Evolutionary conservation across 495 filamentous ascomycete species (phyloP), one percentile per base, ranked within the genome.

Genomic region (Xylaria sp.): DNA sequence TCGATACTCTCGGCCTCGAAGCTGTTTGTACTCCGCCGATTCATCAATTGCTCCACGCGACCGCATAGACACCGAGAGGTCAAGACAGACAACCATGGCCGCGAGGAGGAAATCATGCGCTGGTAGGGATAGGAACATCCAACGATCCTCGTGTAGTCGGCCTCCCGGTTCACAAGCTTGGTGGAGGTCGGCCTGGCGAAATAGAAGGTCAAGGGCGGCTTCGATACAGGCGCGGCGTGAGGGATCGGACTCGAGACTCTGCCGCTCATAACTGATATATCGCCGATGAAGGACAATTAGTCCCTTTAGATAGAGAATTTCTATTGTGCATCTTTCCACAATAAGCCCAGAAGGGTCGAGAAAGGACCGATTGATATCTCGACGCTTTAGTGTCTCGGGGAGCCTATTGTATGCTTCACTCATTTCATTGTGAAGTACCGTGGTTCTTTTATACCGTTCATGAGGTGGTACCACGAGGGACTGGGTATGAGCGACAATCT

Each of bases 31-130:
- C 33, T 31, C 50, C 15, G 35, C 43, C 19, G 65, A 68, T 14
- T 62, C 59, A 43, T 33, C 65, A 12, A 11, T 21, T 65, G 24
- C 33, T 50, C 31, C 44, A 15, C 46, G 46, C 6, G 65, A 55
- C 15, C 65, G 48, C 65, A 68, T 68, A 7, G 46, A 58, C 17
- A 68, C 65, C 15, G 65, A 73, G 11, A 89, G 73, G 69, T 87
- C 85, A 0, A 87, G 76, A 68, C 85, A 86, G 15, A 87, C 72
- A 17, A 88, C 74, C 86, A 88, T 88, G 14, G 84, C 79, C 1
- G 85, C 86, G 1, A 85, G 77, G 2, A 88, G 78, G 68, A 86
- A 87, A 64, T 86, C 85, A 71, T 85, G 80, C 5, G 78, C 75
- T 4, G 75, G 80, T 14, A 87, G 75, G 1, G 80, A 80, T 11